phyloP scores from a whole-genome alignment of 2,329 filamentous ascomycete species.

The Eutypella sp. region DNA sequence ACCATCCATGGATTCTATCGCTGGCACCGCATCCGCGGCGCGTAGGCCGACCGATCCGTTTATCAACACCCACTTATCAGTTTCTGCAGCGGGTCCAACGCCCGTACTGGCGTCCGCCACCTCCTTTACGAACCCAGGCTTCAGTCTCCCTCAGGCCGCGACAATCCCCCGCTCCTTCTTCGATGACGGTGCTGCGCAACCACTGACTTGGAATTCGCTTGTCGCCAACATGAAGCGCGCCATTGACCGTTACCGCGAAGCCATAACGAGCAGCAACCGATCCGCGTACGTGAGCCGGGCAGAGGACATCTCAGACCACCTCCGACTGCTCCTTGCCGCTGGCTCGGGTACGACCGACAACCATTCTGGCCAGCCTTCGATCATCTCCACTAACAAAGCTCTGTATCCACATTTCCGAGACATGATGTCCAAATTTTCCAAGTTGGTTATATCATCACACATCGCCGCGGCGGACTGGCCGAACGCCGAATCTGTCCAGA shows the following conservation, averaged over 20 bases:
- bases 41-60: slow-evolving; percentile 46
- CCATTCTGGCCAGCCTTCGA: slow-evolving; percentile 97
- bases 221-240: slow-evolving; percentile 90
- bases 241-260: slow-evolving; percentile 83
- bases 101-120: slow-evolving; percentile 55
- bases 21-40: slow-evolving; percentile 58
- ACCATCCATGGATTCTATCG: slow-evolving; percentile 87
- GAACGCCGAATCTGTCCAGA: slow-evolving; percentile 86
- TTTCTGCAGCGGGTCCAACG: slow-evolving; percentile 27
- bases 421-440: slow-evolving; percentile 99
- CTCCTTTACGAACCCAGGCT: slow-evolving; percentile 56
- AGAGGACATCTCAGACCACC: slow-evolving; percentile 97
- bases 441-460: slow-evolving; percentile 94
- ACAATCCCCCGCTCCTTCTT: slow-evolving; percentile 79
- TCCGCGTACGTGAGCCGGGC: slow-evolving; percentile 89
- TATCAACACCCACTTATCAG: slow-evolving; percentile 43
- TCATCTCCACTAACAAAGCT: slow-evolving; percentile 96
- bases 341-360: slow-evolving; percentile 98
- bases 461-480: slow-evolving; percentile 96
- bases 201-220: slow-evolving; percentile 83
- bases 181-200: slow-evolving; percentile 75
- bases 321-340: slow-evolving; percentile 87
- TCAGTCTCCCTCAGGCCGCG: slow-evolving; percentile 52
- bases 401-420: slow-evolving; percentile 96
- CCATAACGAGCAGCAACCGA: slow-evolving; percentile 76